phyloP scores from a whole-genome alignment of 2,329 filamentous ascomycete species.

The Paraphaeosphaeria sporulosa region DNA sequence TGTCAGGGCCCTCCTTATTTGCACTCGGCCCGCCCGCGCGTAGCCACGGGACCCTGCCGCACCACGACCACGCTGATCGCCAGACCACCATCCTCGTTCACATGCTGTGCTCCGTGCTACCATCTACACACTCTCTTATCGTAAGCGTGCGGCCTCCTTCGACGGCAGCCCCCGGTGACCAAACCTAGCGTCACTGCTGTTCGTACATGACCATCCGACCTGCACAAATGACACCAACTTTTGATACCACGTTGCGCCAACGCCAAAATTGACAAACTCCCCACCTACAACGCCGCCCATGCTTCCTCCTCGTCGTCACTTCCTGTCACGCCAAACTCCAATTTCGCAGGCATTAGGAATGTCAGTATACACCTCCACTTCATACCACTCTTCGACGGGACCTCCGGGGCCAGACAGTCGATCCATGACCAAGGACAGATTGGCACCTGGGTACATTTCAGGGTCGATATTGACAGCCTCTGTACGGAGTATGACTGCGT shows the following conservation, averaged over 20 bases:
- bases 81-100: constrained; percentile 1
- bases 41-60: background rate
- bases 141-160: background rate
- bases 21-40: constrained; percentile 4
- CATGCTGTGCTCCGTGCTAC: constrained; percentile 1
- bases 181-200: background rate
- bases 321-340: constrained; percentile 56
- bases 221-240: background rate
- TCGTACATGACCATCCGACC: background rate
- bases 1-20: constrained; percentile 16
- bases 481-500: constrained; percentile 71
- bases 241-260: constrained; percentile 10
- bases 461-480: constrained; percentile 79
- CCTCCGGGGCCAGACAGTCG: constrained; percentile 69
- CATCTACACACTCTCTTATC: background rate
- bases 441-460: constrained; percentile 60
- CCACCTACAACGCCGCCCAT: constrained; percentile 4
- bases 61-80: constrained; percentile 1
- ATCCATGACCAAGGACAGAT: constrained; percentile 84
- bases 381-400: constrained; percentile 58
- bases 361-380: constrained; percentile 57
- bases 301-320: constrained; percentile 31
- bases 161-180: background rate
- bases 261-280: background rate
- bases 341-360: constrained; percentile 52